These are phyloP conservation scores for Blastobotrys malaysiensis DNA, from an alignment of 1,139 yeast genomes.

Conservation along the genomic window DNA sequence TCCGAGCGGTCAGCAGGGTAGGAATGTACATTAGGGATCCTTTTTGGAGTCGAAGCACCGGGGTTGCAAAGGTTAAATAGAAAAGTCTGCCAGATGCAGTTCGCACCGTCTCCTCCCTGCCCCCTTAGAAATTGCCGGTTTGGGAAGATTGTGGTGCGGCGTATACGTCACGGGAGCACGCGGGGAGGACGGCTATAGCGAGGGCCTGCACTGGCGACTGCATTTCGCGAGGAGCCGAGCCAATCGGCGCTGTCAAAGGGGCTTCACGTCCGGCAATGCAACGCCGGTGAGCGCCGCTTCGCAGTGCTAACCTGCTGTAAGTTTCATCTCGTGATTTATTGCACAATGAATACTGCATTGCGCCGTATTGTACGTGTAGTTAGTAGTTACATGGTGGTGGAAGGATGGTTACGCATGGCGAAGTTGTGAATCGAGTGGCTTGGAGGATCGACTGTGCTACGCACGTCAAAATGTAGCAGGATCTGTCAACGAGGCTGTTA, in stretches of 20 bases:
- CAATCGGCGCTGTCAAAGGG: not conserved
- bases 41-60: not conserved
- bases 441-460: too few relatives aligned
- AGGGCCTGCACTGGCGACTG: not conserved
- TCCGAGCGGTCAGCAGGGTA: not conserved
- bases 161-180: not conserved
- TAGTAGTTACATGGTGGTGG: too few relatives aligned
- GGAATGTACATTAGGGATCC: conserved; percentile 3
- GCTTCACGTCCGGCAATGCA: not conserved
- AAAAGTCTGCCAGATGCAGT: not conserved
- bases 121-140: not conserved
- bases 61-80: not conserved
- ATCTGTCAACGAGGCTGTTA: not conserved
- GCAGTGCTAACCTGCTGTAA: not conserved
- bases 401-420: too few relatives aligned
- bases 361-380: too few relatives aligned
- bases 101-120: not conserved
- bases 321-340: too few relatives aligned
- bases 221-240: not conserved
- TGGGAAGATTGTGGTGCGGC: not conserved
- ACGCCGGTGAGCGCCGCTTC: too few relatives aligned
- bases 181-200: not conserved
- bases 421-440: too few relatives aligned
- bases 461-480: too few relatives aligned
- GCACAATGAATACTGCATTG: too few relatives aligned